Evolutionary conservation across 1,284 basidiomycete genomes (phyloP).

Genomic region (Sparassis latifolia): DNA sequence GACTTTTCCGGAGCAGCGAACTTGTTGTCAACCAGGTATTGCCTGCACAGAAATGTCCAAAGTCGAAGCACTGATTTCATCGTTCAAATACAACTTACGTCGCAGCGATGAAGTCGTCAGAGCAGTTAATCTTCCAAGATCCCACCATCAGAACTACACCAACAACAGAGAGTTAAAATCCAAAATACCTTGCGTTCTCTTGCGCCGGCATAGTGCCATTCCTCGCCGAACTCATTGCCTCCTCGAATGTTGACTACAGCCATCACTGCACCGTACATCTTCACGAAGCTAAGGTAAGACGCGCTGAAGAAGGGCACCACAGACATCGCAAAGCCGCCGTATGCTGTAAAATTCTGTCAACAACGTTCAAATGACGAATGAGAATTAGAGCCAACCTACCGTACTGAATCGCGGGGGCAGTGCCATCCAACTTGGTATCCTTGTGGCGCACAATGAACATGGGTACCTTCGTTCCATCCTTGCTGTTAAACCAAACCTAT

Average conservation of each 20-base stretch:
- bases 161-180: slow-evolving; percentile 10
- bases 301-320: slow-evolving; percentile 71
- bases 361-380: not conserved
- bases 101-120: slow-evolving; percentile 78
- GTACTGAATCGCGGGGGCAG: slow-evolving; percentile 76
- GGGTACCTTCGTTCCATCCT: slow-evolving; percentile 78
- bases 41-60: slow-evolving; percentile 28
- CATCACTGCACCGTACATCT: slow-evolving; percentile 68
- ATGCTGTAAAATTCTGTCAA: slow-evolving; percentile 35
- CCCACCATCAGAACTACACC: slow-evolving; percentile 2
- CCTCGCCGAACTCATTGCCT: slow-evolving; percentile 82
- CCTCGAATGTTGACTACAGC: slow-evolving; percentile 76
- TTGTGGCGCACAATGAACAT: slow-evolving; percentile 86
- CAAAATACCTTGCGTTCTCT: slow-evolving; percentile 56
- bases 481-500: slow-evolving; percentile 70
- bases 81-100: slow-evolving; percentile 39
- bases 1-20: slow-evolving; percentile 66
- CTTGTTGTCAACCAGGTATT: slow-evolving; percentile 68
- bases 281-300: slow-evolving; percentile 70
- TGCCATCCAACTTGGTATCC: slow-evolving; percentile 66
- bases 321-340: slow-evolving; percentile 75
- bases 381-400: slow-evolving; percentile 33
- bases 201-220: slow-evolving; percentile 72
- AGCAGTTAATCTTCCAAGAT: slow-evolving; percentile 45
- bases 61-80: not conserved